phyloP scores from a whole-genome alignment of 768 basidiomycete species.

The Trametes gibbosa region DNA sequence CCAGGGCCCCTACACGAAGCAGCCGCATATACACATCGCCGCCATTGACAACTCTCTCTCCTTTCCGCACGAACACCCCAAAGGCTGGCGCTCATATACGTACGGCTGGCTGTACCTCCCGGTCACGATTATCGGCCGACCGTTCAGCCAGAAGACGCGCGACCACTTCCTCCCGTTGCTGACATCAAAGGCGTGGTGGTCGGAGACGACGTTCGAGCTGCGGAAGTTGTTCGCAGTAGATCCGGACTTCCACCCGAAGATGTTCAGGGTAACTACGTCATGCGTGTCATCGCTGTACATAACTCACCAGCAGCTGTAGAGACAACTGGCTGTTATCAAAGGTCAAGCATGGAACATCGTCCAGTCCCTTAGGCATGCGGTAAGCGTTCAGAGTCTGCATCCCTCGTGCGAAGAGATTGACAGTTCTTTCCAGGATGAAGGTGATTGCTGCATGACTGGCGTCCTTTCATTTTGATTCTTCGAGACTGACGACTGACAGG shows the following conservation, averaged over 20 bases:
- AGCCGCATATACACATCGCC: slow-evolving; percentile 85
- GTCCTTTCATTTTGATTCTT: not conserved
- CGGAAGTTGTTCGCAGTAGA: slow-evolving; percentile 77
- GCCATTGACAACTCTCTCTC: slow-evolving; percentile 93
- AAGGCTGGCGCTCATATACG: slow-evolving; percentile 73
- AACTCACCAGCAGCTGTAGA: slow-evolving; percentile 36
- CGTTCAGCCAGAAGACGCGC: slow-evolving; percentile 81
- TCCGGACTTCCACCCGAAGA: slow-evolving; percentile 85
- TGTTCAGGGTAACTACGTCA: slow-evolving; percentile 65
- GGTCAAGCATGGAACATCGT: slow-evolving; percentile 92
- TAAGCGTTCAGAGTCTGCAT: slow-evolving; percentile 35
- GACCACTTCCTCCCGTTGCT: slow-evolving; percentile 79
- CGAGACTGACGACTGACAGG: slow-evolving; percentile 44
- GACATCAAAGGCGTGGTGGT: slow-evolving; percentile 88
- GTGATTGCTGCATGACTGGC: not conserved
- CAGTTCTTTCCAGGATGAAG: slow-evolving; percentile 12
- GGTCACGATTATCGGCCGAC: slow-evolving; percentile 79
- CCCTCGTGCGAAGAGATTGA: not conserved
- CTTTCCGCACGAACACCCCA: slow-evolving; percentile 89
- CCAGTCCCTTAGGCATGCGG: slow-evolving; percentile 74
- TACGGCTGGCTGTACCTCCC: slow-evolving; percentile 90
- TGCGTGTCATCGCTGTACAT: not conserved
- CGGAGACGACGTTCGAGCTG: slow-evolving; percentile 77
- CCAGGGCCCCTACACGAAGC: slow-evolving; percentile 45
- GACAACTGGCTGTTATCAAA: slow-evolving; percentile 91